Evolutionary conservation across 306 rosid genomes (phyloP), one percentile per base, ranked within the genome.

Genomic region (Lathyrus oleraceus): DNA sequence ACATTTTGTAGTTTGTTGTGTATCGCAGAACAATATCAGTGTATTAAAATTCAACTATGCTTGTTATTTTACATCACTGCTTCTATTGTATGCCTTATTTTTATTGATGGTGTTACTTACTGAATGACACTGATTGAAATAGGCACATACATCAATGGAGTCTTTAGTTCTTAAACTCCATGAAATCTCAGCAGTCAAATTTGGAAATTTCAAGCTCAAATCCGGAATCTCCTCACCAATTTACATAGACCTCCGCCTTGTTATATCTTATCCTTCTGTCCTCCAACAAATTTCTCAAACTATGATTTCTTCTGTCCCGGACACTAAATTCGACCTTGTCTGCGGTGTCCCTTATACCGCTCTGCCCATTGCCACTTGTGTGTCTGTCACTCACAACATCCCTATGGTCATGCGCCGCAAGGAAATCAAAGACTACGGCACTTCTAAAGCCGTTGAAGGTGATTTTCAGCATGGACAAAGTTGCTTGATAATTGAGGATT

Each of bases 351-450:
- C 98, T 14, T 90, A 90, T 78, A 90, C 94, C 10, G 96, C 96
- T 48, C 90, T 93, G 12, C 97, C 97, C 15, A 88, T 93, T 45
- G 97, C 98, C 39, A 90, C 98, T 38, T 84, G 83, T 75, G 82
- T 85, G 76, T 84, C 89, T 39, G 71, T 85, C 56, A 58, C 78
- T 43, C 75, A 71, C 19, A 61, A 83, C 67, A 73, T 88, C 78
- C 94, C 96, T 10, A 90, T 90, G 98, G 85, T 90, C 75, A 93
- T 90, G 97, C 91, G 96, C 72, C 91, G 89, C 69, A 93, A 93
- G 80, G 98, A 93, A 79, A 79, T 88, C 65, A 93, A 93, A 76
- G 97, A 88, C 71, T 93, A 93, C 30, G 96, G 96, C 10, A 90
- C 94, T 49, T 67, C 98, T 36, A 93, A 87, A 78, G 88, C 90